phyloP scores from a whole-genome alignment of 306 rosid species.

The Oxytropis ochrocephala region DNA sequence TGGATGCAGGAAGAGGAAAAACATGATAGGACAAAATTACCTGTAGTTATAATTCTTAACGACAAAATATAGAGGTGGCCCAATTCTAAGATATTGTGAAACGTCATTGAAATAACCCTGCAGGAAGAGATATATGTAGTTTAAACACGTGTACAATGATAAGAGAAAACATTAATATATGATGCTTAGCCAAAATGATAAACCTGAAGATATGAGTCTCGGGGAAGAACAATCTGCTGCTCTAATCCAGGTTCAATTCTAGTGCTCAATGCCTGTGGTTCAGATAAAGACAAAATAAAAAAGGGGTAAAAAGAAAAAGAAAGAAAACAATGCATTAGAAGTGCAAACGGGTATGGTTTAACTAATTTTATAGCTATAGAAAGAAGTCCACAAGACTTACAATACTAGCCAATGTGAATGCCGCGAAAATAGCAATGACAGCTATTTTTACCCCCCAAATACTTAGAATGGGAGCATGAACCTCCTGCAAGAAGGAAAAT shows the following conservation, averaged over 20 bases:
- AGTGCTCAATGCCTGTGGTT: constrained; percentile 74
- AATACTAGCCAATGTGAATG: constrained; percentile 82
- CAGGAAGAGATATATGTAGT: constrained; percentile 24
- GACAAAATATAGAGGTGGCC: constrained; percentile 92
- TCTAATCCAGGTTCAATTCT: constrained; percentile 96
- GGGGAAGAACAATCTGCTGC: constrained; percentile 92
- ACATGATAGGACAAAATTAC: constrained; percentile 30
- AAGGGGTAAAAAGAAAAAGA: neutral
- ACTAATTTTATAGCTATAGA: neutral
- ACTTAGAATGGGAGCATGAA: constrained; percentile 92
- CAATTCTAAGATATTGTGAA: constrained; percentile 86
- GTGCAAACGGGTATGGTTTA: constrained; percentile 17
- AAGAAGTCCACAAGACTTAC: constrained; percentile 45
- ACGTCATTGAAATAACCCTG: constrained; percentile 94
- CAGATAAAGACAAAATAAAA: constrained; percentile 15
- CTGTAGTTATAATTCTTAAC: constrained; percentile 95
- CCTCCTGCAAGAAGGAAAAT: constrained; percentile 62
- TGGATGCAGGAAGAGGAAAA: neutral
- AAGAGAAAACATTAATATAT: constrained; percentile 1
- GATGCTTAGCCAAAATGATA: constrained; percentile 16
- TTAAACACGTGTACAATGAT: constrained; percentile 11
- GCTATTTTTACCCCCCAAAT: constrained; percentile 79
- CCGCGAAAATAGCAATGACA: constrained; percentile 68
- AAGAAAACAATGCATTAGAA: neutral
- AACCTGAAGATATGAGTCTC: constrained; percentile 96